Evolutionary conservation across 768 basidiomycete genomes (phyloP), one percentile per base, ranked within the genome.

Genomic region (Phaeotremella fagi): DNA sequence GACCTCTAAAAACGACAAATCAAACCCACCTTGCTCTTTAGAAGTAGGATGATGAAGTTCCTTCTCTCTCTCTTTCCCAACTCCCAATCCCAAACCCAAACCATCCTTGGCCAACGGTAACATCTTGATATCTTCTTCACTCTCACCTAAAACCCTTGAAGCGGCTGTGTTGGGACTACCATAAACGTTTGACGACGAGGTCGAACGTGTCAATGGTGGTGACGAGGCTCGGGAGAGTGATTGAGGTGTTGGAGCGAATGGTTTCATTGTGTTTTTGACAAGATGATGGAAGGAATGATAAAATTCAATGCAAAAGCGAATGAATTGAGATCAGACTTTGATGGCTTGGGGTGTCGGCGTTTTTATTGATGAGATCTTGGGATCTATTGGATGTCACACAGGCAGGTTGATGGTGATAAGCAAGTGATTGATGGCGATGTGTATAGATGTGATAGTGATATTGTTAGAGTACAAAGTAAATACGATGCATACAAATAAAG

Each of bases 11-110:
- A 43, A 26, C 12, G 16, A 22, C 16, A 24, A 27, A 35, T 37
- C 15, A 16, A 24, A 57, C 64, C 60, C 57, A 66, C 64, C 64
- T 41, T 66, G 64, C 37, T 66, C 64, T 20, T 45, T 28, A 1
- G 50, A 45, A 4, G 18, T 25, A 28, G 44, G 33, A 2, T 37
- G 51, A 25, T 23, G 24, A 3, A 26, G 36, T 37, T 48, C 45
- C 38, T 12, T 41, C 38, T 41, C 38, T 35, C 33, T 35, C 33
- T 35, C 33, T 20, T 41, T 41, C 38, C 7, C 7, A 22, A 7
- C 7, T 18, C 38, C 38, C 11, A 41, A 22, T 22, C 38, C 38
- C 38, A 41, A 22, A 6, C 38, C 38, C 38, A 41, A 20, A 11
- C 38, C 38, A 41, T 56, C 55, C 35, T 48, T 53, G 1, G 52